These are phyloP conservation scores for Poterioochromonas sp. DNA, from an alignment of 352 stramenopile species.

Conservation along the genomic window DNA sequence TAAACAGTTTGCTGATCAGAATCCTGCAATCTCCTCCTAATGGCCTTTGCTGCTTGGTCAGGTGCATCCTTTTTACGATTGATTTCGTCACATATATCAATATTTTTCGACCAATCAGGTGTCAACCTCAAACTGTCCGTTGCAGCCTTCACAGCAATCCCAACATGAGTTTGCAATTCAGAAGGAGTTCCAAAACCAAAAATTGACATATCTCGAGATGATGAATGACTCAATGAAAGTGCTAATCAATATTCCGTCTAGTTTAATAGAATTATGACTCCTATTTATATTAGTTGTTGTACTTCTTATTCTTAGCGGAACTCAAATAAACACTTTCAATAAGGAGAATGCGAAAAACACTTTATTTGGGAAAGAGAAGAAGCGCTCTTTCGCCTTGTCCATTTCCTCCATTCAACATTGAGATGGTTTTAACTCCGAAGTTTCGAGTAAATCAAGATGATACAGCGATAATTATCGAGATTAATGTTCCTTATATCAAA, in stretches of 20 bases:
- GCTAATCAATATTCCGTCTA: no score
- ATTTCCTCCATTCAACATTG: no score
- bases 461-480: constrained; percentile 49
- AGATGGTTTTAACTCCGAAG: constrained; percentile 49
- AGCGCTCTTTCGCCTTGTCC: no score
- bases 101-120: constrained; percentile 32
- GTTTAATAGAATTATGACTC: no score
- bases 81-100: constrained; percentile 30
- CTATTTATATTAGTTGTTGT: no score
- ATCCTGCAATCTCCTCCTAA: not conserved
- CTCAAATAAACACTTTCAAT: no score
- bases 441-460: constrained; percentile 56
- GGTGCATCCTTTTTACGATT: not conserved
- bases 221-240: no score
- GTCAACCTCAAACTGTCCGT: not conserved
- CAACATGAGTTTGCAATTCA: constrained; percentile 20
- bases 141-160: not conserved
- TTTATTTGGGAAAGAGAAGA: no score
- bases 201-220: constrained; percentile 19
- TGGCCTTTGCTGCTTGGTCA: constrained; percentile 3
- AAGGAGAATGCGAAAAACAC: no score
- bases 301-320: no score
- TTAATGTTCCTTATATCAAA: constrained; percentile 57
- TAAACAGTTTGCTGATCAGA: constrained; percentile 10
- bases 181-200: constrained; percentile 3